phyloP scores from a whole-genome alignment of 192 early-diverging fungal species.

The Spizellomyces punctatus region DNA sequence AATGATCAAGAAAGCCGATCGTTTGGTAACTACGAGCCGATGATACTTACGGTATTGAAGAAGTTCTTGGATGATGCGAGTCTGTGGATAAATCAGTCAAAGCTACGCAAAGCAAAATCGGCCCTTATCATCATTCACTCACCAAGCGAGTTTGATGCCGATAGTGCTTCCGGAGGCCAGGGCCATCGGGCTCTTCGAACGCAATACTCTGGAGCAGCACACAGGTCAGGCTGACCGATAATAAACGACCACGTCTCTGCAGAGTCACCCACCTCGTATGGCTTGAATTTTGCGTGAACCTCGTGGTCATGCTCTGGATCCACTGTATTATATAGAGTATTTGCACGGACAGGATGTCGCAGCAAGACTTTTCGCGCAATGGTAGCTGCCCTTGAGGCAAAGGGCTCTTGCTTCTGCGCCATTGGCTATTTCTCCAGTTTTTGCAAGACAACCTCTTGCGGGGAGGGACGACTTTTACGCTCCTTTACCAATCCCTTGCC shows the following conservation, averaged over 20 bases:
- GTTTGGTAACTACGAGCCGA: too few species aligned
- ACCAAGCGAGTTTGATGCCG: slow-evolving; percentile 10
- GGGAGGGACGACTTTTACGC: too few species aligned
- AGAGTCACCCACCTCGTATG: not conserved
- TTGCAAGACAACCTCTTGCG: too few species aligned
- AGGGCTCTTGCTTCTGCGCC: too few species aligned
- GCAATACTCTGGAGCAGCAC: slow-evolving; percentile 35
- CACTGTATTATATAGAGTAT: slow-evolving; percentile 1
- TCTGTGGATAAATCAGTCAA: too few species aligned
- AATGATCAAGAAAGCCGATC: too few species aligned
- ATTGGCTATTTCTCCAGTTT: too few species aligned
- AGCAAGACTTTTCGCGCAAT: not conserved
- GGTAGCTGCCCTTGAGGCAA: not conserved
- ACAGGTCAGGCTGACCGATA: not conserved
- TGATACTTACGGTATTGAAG: slow-evolving; percentile 17
- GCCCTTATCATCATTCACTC: too few species aligned
- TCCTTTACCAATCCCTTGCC: too few species aligned
- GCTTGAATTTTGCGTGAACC: not conserved
- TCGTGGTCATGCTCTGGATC: not conserved
- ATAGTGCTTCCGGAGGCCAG: slow-evolving; percentile 37
- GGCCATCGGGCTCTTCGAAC: slow-evolving; percentile 45
- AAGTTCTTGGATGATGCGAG: slow-evolving; percentile 20
- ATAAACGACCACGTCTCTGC: not conserved
- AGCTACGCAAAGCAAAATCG: too few species aligned
- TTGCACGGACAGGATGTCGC: not conserved